Evolutionary conservation across 768 basidiomycete genomes (phyloP).

Genomic region (Fibroporia radiculosa): DNA sequence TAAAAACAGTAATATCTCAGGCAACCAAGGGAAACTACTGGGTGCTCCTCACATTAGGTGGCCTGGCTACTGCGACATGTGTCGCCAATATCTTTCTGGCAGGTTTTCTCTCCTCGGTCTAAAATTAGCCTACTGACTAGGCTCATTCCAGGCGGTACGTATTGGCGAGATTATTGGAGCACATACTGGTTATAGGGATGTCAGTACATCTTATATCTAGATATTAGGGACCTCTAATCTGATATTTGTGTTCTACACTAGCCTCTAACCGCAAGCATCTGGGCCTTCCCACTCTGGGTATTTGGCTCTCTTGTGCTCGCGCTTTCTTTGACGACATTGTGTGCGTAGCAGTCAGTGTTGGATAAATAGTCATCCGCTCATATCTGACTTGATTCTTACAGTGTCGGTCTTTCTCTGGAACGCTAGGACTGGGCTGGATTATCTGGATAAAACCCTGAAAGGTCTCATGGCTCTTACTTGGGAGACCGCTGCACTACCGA

Average conservation of each 20-base stretch:
- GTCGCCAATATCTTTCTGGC: slow-evolving; percentile 36
- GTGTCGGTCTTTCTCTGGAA: slow-evolving; percentile 36
- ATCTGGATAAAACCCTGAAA: slow-evolving; percentile 31
- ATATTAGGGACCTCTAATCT: neutral
- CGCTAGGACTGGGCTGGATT: slow-evolving; percentile 25
- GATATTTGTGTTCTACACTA: neutral
- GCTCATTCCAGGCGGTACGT: slow-evolving; percentile 6
- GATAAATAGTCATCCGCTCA: neutral
- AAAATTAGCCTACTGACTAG: too few relatives aligned
- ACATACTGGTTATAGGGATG: slow-evolving; percentile 6
- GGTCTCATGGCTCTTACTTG: slow-evolving; percentile 34
- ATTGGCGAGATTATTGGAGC: slow-evolving; percentile 6
- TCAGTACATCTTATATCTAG: neutral
- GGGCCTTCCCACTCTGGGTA: slow-evolving; percentile 14
- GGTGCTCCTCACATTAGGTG: slow-evolving; percentile 28
- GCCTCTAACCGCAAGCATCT: slow-evolving; percentile 13
- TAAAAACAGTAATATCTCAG: slow-evolving; percentile 18
- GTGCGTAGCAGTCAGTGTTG: slow-evolving; percentile 21
- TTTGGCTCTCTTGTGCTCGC: slow-evolving; percentile 29
- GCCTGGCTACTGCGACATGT: slow-evolving; percentile 27
- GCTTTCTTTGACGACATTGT: slow-evolving; percentile 28
- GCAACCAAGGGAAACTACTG: slow-evolving; percentile 32
- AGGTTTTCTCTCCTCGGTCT: too few relatives aligned
- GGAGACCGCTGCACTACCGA: slow-evolving; percentile 30
- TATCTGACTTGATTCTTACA: slow-evolving; percentile 11